Evolutionary conservation across 768 basidiomycete species (phyloP).

Genomic region (Boletus reticulatus): DNA sequence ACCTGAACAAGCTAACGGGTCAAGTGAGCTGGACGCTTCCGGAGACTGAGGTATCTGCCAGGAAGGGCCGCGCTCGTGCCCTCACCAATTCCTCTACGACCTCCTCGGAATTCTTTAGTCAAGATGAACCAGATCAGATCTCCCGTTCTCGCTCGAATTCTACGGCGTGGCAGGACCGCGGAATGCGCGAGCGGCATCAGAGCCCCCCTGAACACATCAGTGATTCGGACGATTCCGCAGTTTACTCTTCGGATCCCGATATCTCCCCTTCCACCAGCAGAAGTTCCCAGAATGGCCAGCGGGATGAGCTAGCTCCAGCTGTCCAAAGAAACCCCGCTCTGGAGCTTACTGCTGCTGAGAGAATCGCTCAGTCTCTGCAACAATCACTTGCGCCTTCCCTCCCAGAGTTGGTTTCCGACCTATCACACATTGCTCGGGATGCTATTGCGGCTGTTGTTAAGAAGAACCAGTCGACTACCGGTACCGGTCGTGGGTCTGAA

Average conservation of each 20-base stretch:
- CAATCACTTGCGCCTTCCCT: slow-evolving; percentile 54
- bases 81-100: slow-evolving; percentile 34
- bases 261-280: slow-evolving; percentile 30
- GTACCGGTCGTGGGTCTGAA: slow-evolving; percentile 45
- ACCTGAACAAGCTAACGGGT: slow-evolving; percentile 69
- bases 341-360: slow-evolving; percentile 65
- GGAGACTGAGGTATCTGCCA: slow-evolving; percentile 33
- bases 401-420: slow-evolving; percentile 56
- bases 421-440: slow-evolving; percentile 55
- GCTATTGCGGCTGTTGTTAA: slow-evolving; percentile 60
- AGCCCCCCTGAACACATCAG: slow-evolving; percentile 48
- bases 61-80: slow-evolving; percentile 33
- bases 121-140: slow-evolving; percentile 22
- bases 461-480: slow-evolving; percentile 52
- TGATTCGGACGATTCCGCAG: slow-evolving; percentile 77
- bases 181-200: slow-evolving; percentile 27
- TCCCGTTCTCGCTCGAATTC: slow-evolving; percentile 36
- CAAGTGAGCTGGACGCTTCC: slow-evolving; percentile 69
- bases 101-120: slow-evolving; percentile 28
- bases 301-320: slow-evolving; percentile 15
- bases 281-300: slow-evolving; percentile 30
- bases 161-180: slow-evolving; percentile 28
- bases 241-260: slow-evolving; percentile 34
- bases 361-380: slow-evolving; percentile 64
- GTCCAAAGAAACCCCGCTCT: slow-evolving; percentile 22